These are phyloP conservation scores for Cyberlindnera lachancei DNA, from an alignment of 805 yeast genomes.

Conservation along the genomic window DNA sequence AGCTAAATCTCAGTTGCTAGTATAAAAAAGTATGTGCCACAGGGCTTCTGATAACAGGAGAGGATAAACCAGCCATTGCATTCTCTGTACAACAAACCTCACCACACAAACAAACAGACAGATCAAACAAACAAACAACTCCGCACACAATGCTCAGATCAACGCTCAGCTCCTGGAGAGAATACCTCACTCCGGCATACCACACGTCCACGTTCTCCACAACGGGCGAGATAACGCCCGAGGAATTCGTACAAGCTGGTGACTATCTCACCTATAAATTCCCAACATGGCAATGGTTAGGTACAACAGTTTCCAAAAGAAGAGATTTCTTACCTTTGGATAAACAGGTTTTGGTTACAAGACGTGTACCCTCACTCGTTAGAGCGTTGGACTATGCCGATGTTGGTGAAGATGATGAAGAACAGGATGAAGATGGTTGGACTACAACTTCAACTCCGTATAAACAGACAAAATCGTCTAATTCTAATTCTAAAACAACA, in stretches of 20 bases:
- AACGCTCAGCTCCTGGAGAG: conserved; percentile 76
- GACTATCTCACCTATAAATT: conserved; percentile 86
- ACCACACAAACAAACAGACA: neutral
- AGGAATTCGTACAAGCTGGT: conserved; percentile 90
- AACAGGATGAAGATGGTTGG: conserved; percentile 50
- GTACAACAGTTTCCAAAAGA: conserved; percentile 44
- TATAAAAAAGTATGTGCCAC: neutral
- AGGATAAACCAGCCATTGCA: neutral
- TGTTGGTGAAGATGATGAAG: conserved; percentile 32
- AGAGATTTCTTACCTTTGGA: conserved; percentile 76
- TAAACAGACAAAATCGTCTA: neutral
- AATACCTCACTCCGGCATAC: conserved; percentile 85
- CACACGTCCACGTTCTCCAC: conserved; percentile 77
- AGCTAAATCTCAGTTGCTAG: too few species aligned
- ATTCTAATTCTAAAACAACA: conserved; percentile 5
- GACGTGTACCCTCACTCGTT: conserved; percentile 79
- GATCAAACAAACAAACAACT: neutral
- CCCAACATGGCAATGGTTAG: conserved; percentile 95
- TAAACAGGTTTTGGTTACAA: conserved; percentile 82
- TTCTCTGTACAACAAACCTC: neutral
- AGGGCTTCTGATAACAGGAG: too few species aligned
- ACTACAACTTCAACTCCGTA: conserved; percentile 27
- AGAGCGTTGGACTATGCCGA: conserved; percentile 53
- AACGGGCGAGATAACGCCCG: conserved; percentile 93
- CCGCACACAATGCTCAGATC: conserved; percentile 64